Base-by-base conservation (phyloP, 352 stramenopile genomes). In the Aphanomyces stellatus region DNA sequence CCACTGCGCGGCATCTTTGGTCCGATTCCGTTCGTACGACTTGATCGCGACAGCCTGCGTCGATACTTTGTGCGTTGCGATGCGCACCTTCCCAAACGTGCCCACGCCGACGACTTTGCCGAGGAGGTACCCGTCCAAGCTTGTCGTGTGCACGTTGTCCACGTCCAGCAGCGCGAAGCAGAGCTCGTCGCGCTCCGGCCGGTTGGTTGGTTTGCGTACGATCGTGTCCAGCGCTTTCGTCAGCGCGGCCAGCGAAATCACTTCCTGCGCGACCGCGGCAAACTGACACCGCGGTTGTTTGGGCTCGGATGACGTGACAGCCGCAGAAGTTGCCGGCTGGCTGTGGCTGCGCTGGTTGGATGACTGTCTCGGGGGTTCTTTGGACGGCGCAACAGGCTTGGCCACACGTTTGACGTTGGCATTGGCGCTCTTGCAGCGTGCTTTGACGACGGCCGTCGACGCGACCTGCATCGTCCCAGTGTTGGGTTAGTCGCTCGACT, bases 11-110 rank as follows among this genome's bases (percentile, higher is more conserved):
- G 76, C 66, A 35, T 86, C 55, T 19, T 61, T 59, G 25, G 30
- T 22, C 28, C 34, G 30, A 41, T 19, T 59, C 11, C 37, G 17
- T 37, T 61, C 5, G 71, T 90, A 90, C 33, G 73, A 86, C 70
- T 90, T 90, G 61, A 90, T 80, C 10, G 80, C 80, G 4, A 90
- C 81, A 3, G 53, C 46, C 0, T 72, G 74, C 8, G 53, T 64
- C 53, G 69, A 83, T 19, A 88, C 43, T 8, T 78, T 74, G 27
- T 90, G 80, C 6, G 51, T 70, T 24, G 71, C 81, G 15, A 74
- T 51, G 31, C 74, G 73, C 15, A 90, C 77, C 33, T 75, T 71
- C 4, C 78, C 80, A 41, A 88, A 90, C 0, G 81, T 81, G 2
- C 80, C 81, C 33, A 70, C 71, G 6, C 74, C 80, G 41, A 88